Evolutionary conservation across 345 rosid species (phyloP), one percentile per base, ranked within the genome.

Genomic region (Lumnitzera littorea): DNA sequence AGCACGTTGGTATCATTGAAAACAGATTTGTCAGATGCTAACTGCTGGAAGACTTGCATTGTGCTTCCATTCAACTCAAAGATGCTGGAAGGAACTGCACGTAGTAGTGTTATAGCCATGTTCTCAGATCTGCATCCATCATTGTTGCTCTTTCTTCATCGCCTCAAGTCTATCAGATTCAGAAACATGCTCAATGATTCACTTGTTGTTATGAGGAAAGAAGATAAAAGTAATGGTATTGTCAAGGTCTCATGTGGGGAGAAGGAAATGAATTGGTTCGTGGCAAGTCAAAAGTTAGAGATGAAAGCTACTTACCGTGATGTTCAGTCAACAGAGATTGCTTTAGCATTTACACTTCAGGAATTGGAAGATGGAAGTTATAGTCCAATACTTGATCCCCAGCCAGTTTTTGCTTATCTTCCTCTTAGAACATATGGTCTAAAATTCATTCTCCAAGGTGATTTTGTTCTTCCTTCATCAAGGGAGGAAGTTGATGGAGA

Each of bases 401-500:
- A 92, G 66, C 96, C 96, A 36, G 96, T 87, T 63, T 92, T 89
- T 78, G 80, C 98, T 53, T 91, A 80, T 80, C 98, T 91, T 75
- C 98, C 98, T 68, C 69, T 91, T 17, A 80, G 98, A 79, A 84
- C 94, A 17, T 92, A 92, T 57, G 98, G 98, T 64, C 73, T 92
- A 65, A 92, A 89, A 76, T 92, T 92, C 71, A 89, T 92, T 69
- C 77, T 92, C 55, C 96, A 92, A 76, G 98, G 96, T 48, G 98
- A 89, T 80, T 92, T 92, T 74, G 76, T 85, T 71, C 96, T 92
- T 61, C 88, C 98, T n/a, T 87, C 98, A 64, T 92, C 98, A 46
- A 82, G 98, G 73, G 96, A 92, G 77, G 98, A 92, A 74, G 96
- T 89, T 68, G 98, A 92, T 64, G 91, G 76, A 67, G 78, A 87